These are phyloP conservation scores for Tremellales sp. DNA, from an alignment of 1,284 basidiomycete species.

Conservation along the genomic window DNA sequence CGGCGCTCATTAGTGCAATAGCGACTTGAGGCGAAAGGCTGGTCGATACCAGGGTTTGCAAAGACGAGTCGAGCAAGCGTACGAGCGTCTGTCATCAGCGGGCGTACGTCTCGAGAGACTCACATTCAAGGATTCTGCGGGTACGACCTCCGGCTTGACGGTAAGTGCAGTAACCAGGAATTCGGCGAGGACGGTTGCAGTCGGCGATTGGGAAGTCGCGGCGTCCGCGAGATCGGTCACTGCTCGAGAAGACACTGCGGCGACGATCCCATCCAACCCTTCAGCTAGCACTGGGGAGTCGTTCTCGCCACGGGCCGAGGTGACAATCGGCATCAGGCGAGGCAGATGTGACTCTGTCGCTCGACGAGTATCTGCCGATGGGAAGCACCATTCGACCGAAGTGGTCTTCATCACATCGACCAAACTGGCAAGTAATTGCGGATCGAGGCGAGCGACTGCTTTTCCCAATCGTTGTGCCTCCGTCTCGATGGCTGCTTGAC, in stretches of 20 bases:
- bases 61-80: too few relatives aligned
- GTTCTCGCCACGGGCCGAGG: too few relatives aligned
- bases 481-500: too few relatives aligned
- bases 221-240: not conserved
- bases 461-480: slow-evolving; percentile 30
- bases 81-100: too few relatives aligned
- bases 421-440: not conserved
- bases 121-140: not conserved
- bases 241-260: not conserved
- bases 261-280: not conserved
- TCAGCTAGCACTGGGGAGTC: not conserved
- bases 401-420: not conserved
- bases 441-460: slow-evolving; percentile 15
- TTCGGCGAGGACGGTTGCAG: slow-evolving; percentile 1
- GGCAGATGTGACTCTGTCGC: too few relatives aligned
- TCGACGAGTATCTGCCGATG: not conserved
- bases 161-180: not conserved
- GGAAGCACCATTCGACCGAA: too few relatives aligned
- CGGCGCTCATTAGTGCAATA: too few relatives aligned
- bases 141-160: not conserved
- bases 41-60: too few relatives aligned
- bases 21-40: too few relatives aligned
- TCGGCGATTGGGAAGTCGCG: not conserved
- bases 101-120: too few relatives aligned
- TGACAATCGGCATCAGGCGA: not conserved